phyloP scores from a whole-genome alignment of 164 flowering plant species.

The Stephania japonica region DNA sequence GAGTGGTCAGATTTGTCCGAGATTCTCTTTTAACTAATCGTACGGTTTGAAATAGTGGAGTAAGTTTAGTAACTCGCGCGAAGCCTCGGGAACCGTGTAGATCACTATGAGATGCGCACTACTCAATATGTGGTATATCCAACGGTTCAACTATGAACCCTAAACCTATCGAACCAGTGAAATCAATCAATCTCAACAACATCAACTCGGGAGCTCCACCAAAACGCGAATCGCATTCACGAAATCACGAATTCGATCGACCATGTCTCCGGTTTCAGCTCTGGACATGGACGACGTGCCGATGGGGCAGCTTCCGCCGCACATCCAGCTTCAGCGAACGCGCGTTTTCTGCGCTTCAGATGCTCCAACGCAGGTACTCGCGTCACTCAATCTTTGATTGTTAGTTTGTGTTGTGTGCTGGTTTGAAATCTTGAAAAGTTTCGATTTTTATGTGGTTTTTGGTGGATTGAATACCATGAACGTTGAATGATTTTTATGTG shows the following conservation, averaged over 20 bases:
- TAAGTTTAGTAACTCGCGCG: no score
- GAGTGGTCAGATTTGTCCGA: no score
- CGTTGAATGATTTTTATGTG: slow-evolving; percentile 10
- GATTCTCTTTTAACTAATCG: no score
- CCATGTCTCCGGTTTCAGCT: slow-evolving; percentile 13
- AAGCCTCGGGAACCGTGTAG: no score
- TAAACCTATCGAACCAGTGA: not conserved
- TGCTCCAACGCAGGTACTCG: slow-evolving; percentile 62
- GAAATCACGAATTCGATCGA: not conserved
- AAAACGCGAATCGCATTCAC: no score
- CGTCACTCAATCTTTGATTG: not conserved
- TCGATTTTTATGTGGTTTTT: not conserved
- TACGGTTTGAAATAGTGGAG: no score
- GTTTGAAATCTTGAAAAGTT: not conserved
- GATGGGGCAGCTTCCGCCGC: slow-evolving; percentile 59
- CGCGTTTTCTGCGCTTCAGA: slow-evolving; percentile 58
- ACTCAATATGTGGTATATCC: no score
- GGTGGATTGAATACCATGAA: slow-evolving; percentile 49
- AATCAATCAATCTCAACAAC: no score
- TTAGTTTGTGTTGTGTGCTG: not conserved
- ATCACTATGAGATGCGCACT: no score
- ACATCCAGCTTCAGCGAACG: slow-evolving; percentile 64
- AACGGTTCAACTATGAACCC: not conserved
- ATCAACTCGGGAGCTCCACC: no score
- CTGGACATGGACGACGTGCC: slow-evolving; percentile 62